A percentile compares a stretch with the other conserved stretches of the same genome.
Evolutionary conservation across 768 basidiomycete species (phyloP).

Genomic region (Lactifluus subvellereus): DNA sequence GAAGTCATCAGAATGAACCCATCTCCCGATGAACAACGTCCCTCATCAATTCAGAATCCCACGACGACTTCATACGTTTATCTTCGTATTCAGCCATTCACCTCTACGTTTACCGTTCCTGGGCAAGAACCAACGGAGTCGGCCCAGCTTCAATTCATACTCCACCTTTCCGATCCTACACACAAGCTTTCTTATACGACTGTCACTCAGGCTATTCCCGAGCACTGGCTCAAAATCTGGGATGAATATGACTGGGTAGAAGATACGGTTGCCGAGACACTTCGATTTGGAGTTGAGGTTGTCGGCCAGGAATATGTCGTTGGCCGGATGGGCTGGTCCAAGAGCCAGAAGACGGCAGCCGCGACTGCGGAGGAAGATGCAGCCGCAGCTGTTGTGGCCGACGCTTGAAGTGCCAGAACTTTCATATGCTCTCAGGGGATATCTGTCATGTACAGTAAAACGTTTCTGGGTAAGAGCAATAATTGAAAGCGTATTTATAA

Average conservation of each 20-base stretch:
- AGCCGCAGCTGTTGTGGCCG: neutral
- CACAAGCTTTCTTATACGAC: slow-evolving; percentile 75
- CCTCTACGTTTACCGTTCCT: slow-evolving; percentile 48
- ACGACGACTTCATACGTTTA: slow-evolving; percentile 87
- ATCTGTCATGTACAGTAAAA: slow-evolving; percentile 4
- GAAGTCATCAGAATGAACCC: slow-evolving; percentile 65
- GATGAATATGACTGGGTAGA: slow-evolving; percentile 96
- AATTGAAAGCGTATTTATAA: slow-evolving; percentile 12
- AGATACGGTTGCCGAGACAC: slow-evolving; percentile 81
- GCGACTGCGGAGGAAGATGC: slow-evolving; percentile 15
- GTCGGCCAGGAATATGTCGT: slow-evolving; percentile 90
- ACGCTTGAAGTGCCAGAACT: slow-evolving; percentile 5
- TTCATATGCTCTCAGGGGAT: neutral
- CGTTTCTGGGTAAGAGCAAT: neutral
- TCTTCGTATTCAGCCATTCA: slow-evolving; percentile 87
- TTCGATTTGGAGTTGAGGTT: slow-evolving; percentile 82
- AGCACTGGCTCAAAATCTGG: slow-evolving; percentile 84
- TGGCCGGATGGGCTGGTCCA: slow-evolving; percentile 77
- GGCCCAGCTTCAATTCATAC: slow-evolving; percentile 53
- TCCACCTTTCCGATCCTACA: slow-evolving; percentile 66
- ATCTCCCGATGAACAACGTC: slow-evolving; percentile 29
- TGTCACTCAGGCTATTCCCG: slow-evolving; percentile 76
- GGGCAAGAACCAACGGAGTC: slow-evolving; percentile 26
- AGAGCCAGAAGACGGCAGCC: slow-evolving; percentile 27
- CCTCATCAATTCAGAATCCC: slow-evolving; percentile 43